A percentile compares a stretch with the other conserved stretches of the same genome.
Evolutionary conservation across 805 yeast species (phyloP).

Genomic region (Wickerhamiella occidentalis): DNA sequence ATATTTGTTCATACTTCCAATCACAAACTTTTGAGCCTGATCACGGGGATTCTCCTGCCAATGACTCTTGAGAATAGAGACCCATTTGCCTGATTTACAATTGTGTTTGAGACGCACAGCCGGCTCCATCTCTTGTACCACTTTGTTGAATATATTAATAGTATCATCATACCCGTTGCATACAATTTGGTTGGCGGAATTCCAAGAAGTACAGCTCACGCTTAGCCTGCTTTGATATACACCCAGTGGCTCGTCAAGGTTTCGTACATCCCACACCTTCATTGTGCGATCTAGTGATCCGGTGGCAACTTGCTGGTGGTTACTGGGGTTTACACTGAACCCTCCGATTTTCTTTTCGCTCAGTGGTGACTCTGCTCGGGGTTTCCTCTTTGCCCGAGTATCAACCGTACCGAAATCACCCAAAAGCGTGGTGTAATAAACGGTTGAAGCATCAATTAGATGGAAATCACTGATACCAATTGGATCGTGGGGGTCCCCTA

Average conservation of each 20-base stretch:
- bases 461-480: slow-evolving; percentile 68
- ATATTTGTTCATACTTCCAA: slow-evolving; percentile 85
- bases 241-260: slow-evolving; percentile 31
- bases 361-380: slow-evolving; percentile 35
- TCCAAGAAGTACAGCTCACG: slow-evolving; percentile 79
- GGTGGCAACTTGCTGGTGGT: slow-evolving; percentile 58
- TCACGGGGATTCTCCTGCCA: slow-evolving; percentile 73
- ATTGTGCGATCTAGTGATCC: slow-evolving; percentile 81
- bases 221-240: slow-evolving; percentile 64
- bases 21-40: slow-evolving; percentile 68
- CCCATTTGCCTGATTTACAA: slow-evolving; percentile 97
- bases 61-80: slow-evolving; percentile 72
- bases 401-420: slow-evolving; percentile 77
- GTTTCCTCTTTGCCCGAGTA: slow-evolving; percentile 33
- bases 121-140: slow-evolving; percentile 39
- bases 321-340: slow-evolving; percentile 62
- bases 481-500: slow-evolving; percentile 30
- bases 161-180: slow-evolving; percentile 92
- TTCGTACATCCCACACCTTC: slow-evolving; percentile 76
- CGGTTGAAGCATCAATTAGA: slow-evolving; percentile 41
- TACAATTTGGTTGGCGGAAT: slow-evolving; percentile 50
- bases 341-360: slow-evolving; percentile 92
- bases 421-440: slow-evolving; percentile 63
- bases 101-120: slow-evolving; percentile 61
- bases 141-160: slow-evolving; percentile 50